Conservation (phyloP, 495 filamentous ascomycete species). For the Sphaerosporella brunnea region DNA sequence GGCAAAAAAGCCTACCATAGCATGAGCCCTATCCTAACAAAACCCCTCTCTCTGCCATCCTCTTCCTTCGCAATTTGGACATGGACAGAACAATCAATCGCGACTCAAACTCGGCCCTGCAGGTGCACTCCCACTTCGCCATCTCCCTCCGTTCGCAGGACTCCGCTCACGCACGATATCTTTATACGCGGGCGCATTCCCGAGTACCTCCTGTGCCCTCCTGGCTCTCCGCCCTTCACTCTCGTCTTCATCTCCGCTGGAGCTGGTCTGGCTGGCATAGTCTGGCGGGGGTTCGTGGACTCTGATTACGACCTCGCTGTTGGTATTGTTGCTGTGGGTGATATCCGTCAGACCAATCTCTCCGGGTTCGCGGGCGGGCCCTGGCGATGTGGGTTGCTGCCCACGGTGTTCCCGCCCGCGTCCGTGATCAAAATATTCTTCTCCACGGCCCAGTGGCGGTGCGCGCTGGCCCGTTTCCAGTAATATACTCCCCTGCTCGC, state of each 20-base stretch:
- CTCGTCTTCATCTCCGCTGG: slow-evolving; percentile 16
- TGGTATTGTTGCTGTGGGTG: slow-evolving; percentile 13
- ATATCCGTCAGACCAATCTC: slow-evolving; percentile 80
- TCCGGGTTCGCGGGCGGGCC: slow-evolving; percentile 78
- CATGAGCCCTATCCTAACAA: no score
- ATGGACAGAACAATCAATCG: no score
- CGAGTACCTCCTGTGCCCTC: slow-evolving; percentile 13
- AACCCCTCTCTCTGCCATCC: no score
- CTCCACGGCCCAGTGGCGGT: neutral
- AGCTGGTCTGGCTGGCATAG: slow-evolving; percentile 16
- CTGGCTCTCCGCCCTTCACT: slow-evolving; percentile 4
- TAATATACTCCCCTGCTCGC: slow-evolving; percentile 85
- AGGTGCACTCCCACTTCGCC: slow-evolving; percentile 21
- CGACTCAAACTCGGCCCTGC: no score
- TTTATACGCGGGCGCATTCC: slow-evolving; percentile 22
- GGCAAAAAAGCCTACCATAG: no score
- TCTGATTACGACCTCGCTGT: neutral
- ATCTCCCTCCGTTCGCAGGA: slow-evolving; percentile 7
- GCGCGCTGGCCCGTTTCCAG: slow-evolving; percentile 39
- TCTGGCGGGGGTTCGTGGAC: slow-evolving; percentile 17
- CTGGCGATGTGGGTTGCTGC: slow-evolving; percentile 56
- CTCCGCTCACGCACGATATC: slow-evolving; percentile 19
- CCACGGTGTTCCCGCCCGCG: slow-evolving; percentile 32
- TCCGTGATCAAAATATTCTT: slow-evolving; percentile 34
- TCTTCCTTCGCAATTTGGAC: no score